Evolutionary conservation across 176 grass and related monocot genomes (phyloP).

Genomic region (Carex cristatella): DNA sequence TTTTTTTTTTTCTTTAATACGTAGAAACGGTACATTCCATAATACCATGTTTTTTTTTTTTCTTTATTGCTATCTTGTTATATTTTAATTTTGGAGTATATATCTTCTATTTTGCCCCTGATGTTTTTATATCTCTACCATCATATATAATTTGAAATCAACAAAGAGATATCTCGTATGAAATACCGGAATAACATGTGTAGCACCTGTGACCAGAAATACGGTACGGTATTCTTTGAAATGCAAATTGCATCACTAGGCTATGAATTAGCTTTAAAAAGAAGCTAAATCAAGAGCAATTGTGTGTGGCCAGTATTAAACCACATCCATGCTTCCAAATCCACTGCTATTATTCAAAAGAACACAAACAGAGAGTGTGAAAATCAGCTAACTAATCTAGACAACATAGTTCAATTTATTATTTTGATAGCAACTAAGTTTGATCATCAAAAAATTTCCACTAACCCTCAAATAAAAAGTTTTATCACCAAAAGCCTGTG

Average conservation of each 20-base stretch:
- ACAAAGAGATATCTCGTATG: background rate
- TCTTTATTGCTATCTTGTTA: background rate
- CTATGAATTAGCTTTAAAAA: background rate
- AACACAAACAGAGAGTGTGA: background rate
- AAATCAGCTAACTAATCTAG: too few relatives aligned
- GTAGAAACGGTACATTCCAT: background rate
- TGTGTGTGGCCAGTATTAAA: background rate
- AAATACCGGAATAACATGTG: background rate
- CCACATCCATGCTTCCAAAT: conserved; percentile 10
- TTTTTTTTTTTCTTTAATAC: background rate
- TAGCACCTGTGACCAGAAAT: background rate
- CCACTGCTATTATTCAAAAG: background rate
- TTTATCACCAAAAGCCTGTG: background rate
- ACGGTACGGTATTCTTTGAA: background rate
- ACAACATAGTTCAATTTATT: too few relatives aligned
- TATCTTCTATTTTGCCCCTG: background rate
- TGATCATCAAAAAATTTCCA: background rate
- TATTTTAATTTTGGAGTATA: background rate
- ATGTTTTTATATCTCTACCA: background rate
- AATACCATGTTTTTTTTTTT: background rate
- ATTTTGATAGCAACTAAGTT: background rate
- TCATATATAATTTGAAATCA: background rate
- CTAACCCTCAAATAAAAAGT: background rate
- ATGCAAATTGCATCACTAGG: background rate
- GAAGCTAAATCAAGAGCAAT: background rate